phyloP scores from a whole-genome alignment of 1,284 basidiomycete species.

The Lentinula novae-zelandiae region DNA sequence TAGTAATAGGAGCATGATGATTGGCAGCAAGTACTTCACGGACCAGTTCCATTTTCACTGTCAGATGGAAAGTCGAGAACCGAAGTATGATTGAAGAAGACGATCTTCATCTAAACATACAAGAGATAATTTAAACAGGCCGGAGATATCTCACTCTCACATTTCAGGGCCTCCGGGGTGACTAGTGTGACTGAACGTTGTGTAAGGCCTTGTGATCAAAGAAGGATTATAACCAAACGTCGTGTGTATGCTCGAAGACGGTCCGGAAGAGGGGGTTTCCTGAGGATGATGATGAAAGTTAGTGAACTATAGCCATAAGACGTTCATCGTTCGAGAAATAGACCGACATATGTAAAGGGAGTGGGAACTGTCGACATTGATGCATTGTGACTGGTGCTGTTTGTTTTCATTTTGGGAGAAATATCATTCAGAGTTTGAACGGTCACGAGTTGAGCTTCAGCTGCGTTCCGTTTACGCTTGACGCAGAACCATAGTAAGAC shows the following conservation, averaged over 20 bases:
- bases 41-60: neutral
- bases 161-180: conserved; percentile 17
- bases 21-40: neutral
- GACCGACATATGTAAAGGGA: conserved; percentile 16
- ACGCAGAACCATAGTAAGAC: conserved; percentile 32
- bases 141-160: neutral
- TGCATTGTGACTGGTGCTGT: neutral
- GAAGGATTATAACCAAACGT: conserved; percentile 12
- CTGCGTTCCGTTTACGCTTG: conserved; percentile 19
- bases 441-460: neutral
- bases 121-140: neutral
- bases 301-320: neutral
- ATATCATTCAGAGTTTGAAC: neutral
- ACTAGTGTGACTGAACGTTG: neutral
- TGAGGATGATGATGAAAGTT: neutral
- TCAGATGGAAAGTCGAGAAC: neutral
- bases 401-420: neutral
- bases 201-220: neutral
- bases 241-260: conserved; percentile 15
- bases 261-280: conserved; percentile 14
- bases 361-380: conserved; percentile 9
- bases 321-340: neutral
- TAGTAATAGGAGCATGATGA: neutral
- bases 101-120: neutral
- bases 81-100: neutral